A percentile compares a stretch with the other conserved stretches of the same genome.
Evolutionary conservation across 768 basidiomycete genomes (phyloP).

Genomic region (Lentinula boryana): DNA sequence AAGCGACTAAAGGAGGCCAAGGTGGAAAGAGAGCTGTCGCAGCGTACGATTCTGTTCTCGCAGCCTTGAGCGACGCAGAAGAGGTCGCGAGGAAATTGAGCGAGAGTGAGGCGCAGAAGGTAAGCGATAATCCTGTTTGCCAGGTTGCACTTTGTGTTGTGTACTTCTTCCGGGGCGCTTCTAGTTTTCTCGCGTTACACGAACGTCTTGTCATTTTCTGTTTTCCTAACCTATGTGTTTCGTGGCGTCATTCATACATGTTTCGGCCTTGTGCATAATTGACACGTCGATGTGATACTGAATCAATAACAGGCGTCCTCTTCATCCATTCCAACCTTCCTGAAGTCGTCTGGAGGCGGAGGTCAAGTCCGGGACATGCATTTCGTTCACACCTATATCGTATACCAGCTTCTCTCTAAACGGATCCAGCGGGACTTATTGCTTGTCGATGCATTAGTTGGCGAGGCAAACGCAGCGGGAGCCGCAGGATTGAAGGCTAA

Average conservation of each 20-base stretch:
- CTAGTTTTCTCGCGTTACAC: neutral
- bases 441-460: slow-evolving; percentile 60
- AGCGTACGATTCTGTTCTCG: slow-evolving; percentile 81
- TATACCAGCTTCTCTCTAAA: slow-evolving; percentile 81
- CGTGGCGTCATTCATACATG: too few relatives aligned
- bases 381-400: slow-evolving; percentile 82
- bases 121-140: slow-evolving; percentile 16
- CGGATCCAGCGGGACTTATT: slow-evolving; percentile 88
- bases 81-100: slow-evolving; percentile 72
- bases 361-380: slow-evolving; percentile 57
- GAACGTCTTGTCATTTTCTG: neutral
- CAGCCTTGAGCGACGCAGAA: slow-evolving; percentile 86
- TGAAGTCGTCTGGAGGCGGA: slow-evolving; percentile 32
- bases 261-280: neutral
- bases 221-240: neutral
- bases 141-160: neutral
- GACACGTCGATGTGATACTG: neutral
- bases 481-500: neutral
- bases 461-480: slow-evolving; percentile 19
- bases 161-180: slow-evolving; percentile 7
- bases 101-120: slow-evolving; percentile 85
- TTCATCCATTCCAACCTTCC: neutral
- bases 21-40: slow-evolving; percentile 73
- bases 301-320: neutral
- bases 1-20: slow-evolving; percentile 17